phyloP scores from a whole-genome alignment of 345 rosid species.

The Euphorbia peplus region DNA sequence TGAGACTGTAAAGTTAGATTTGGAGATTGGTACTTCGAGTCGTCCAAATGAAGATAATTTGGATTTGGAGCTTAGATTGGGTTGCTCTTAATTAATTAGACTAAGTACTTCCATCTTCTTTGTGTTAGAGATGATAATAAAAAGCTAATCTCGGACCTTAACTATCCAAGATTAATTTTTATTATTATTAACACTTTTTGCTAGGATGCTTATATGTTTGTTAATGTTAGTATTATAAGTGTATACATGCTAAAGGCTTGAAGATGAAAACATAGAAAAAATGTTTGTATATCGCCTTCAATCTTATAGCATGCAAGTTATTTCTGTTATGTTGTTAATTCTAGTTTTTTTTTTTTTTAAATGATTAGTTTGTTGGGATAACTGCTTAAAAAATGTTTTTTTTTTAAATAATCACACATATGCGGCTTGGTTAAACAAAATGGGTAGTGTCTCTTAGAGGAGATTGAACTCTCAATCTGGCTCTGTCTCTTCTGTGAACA shows the following conservation, averaged over 20 bases:
- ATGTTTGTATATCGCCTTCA: neutral
- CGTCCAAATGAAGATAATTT: slow-evolving; percentile 58
- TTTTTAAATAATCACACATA: too few species aligned
- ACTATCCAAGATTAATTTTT: too few species aligned
- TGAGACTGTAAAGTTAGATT: slow-evolving; percentile 49
- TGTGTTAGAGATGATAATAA: too few species aligned
- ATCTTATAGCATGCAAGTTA: neutral
- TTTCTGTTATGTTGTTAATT: neutral
- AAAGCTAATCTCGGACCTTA: too few species aligned
- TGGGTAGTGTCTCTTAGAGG: slow-evolving; percentile 48
- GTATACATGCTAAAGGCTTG: neutral
- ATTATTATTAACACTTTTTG: too few species aligned
- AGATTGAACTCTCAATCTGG: slow-evolving; percentile 70
- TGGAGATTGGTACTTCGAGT: slow-evolving; percentile 57
- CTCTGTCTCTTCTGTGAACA: too few species aligned
- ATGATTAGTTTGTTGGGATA: neutral
- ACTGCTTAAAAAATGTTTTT: too few species aligned
- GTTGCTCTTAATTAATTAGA: slow-evolving; percentile 39
- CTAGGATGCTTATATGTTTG: too few species aligned
- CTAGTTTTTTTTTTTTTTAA: too few species aligned
- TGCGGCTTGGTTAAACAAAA: too few species aligned
- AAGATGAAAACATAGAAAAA: neutral
- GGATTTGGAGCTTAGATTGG: slow-evolving; percentile 94
- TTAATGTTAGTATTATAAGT: neutral
- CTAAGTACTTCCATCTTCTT: neutral